Base-by-base conservation (phyloP, 352 stramenopile species). In the Pythium phragmitis region DNA sequence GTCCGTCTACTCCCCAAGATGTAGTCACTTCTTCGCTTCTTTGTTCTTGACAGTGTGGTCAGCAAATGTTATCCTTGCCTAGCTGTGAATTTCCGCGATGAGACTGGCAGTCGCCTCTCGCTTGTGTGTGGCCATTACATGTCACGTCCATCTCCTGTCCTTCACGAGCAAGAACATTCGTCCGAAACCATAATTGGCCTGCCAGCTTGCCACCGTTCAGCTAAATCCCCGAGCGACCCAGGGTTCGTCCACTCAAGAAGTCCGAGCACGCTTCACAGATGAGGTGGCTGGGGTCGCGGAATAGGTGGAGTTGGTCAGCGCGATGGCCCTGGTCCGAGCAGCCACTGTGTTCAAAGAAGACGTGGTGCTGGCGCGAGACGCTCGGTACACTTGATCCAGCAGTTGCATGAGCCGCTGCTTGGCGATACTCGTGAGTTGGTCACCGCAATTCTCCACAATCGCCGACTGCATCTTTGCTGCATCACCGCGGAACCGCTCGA, bases 321-420 rank as follows among this genome's bases (percentile, higher is more conserved):
- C 14, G 11, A 30, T 30, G 4, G 14, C 12, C 7, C 1, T 41
- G 26, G 19, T 30, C 43, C 21, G n/a, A 4, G 19, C 9, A 57
- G 17, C 17, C n/a, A 7, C 3, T n/a, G 45, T 17, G n/a, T 7
- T 57, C 13, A 28, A 55, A 9, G 48, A 43, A 3, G 33, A 19
- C 36, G 36, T 58, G 36, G 12, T 17, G 26, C 26, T 30, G 6
- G 19, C 28, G 19, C 45, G 45, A 30, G 50, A 54, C 28, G 60
- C 53, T 23, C 42, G n/a, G 37, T 73, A 92, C 23, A 77, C 77
- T 67, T 79, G 73, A 59, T 94, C 84, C 11, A 92, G 73, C 49
- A 83, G 79, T 51, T 84, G 89, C 60, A 68, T 65, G 8, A 92
- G 63, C n/a, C 85, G 74, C 48, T 66, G 78, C 69, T 92, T 92